These are phyloP conservation scores for Gracilaria vermiculophylla DNA, from an alignment of 23 red algal genomes.

Conservation along the genomic window DNA sequence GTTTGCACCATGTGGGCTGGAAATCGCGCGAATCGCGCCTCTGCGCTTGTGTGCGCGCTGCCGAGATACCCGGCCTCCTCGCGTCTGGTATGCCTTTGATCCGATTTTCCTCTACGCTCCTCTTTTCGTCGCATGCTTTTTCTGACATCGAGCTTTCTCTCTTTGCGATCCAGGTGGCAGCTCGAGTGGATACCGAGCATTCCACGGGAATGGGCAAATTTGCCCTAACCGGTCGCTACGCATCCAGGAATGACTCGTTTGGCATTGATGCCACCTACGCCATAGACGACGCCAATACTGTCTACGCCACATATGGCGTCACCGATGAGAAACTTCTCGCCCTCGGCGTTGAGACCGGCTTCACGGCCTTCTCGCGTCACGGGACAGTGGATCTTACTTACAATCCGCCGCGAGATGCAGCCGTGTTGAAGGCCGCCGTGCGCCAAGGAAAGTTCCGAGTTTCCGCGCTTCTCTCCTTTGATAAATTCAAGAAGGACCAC, in stretches of 20 bases:
- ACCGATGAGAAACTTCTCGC: constrained; percentile 47
- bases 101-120: neutral
- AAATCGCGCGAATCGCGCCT: neutral
- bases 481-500: constrained; percentile 19
- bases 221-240: constrained; percentile 65
- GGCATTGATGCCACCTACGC: constrained; percentile 60
- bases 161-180: constrained; percentile 15
- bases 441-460: constrained; percentile 62
- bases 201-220: constrained; percentile 62
- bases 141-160: neutral
- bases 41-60: neutral
- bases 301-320: constrained; percentile 64
- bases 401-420: constrained; percentile 44
- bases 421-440: constrained; percentile 48
- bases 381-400: constrained; percentile 56
- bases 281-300: constrained; percentile 25
- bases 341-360: constrained; percentile 71
- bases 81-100: neutral
- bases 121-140: neutral
- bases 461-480: constrained; percentile 35
- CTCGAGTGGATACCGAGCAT: constrained; percentile 71
- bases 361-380: constrained; percentile 29
- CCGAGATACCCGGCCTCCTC: neutral
- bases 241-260: constrained; percentile 57
- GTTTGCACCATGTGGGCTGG: neutral